Percentiles rank a stretch among this genome's conserved stretches.
Evolutionary conservation across 768 basidiomycete genomes (phyloP).

Genomic region (Suillus discolor): DNA sequence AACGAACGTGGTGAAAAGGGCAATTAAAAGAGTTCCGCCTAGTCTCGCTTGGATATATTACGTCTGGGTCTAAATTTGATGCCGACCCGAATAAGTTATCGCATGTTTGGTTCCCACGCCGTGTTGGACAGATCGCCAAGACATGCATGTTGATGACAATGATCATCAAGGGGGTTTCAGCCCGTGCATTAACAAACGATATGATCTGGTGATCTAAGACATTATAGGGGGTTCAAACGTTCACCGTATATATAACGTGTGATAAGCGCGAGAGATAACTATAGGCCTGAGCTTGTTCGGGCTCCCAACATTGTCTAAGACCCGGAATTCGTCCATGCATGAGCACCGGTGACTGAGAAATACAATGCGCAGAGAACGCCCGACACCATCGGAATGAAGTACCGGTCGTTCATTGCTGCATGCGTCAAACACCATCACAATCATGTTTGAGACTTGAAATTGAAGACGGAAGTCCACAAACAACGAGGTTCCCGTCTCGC

Average conservation of each 20-base stretch:
- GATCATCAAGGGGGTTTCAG: neutral
- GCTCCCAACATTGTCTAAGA: neutral
- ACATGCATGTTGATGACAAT: neutral
- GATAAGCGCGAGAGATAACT: neutral
- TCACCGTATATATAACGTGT: neutral
- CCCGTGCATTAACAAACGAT: neutral
- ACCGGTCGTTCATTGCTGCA: neutral
- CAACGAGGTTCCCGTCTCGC: neutral
- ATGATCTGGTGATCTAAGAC: neutral
- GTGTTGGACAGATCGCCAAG: neutral
- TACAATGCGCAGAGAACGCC: neutral
- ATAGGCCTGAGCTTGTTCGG: neutral
- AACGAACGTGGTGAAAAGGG: slow-evolving; percentile 19
- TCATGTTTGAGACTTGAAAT: neutral
- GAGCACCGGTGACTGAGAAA: neutral
- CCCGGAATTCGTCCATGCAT: neutral
- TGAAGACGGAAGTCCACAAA: neutral
- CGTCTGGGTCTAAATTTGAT: slow-evolving; percentile 4
- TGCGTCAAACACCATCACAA: neutral
- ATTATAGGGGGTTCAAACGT: neutral
- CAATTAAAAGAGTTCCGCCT: slow-evolving; percentile 3
- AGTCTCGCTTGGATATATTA: slow-evolving; percentile 2
- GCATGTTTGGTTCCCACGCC: slow-evolving; percentile 25
- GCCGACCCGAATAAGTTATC: slow-evolving; percentile 10
- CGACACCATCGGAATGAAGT: neutral